Conservation (phyloP, 768 basidiomycete genomes). For the Termitomyces sp. region DNA sequence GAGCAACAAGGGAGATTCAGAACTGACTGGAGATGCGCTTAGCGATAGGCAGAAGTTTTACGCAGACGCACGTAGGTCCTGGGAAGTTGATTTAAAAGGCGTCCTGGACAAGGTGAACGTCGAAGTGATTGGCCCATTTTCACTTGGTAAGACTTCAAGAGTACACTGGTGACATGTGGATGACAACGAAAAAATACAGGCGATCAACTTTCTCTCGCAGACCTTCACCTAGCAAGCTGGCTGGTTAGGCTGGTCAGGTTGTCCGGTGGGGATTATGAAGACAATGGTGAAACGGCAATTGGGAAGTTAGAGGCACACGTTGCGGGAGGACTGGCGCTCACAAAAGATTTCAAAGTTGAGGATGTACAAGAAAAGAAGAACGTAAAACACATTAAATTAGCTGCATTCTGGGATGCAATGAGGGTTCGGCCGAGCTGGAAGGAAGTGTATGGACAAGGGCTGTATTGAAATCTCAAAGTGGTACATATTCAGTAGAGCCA, state of each 20-base stretch:
- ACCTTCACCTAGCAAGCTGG: slow-evolving; percentile 79
- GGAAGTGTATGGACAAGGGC: slow-evolving; percentile 47
- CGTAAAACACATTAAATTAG: slow-evolving; percentile 42
- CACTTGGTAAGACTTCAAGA: slow-evolving; percentile 41
- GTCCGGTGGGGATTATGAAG: slow-evolving; percentile 43
- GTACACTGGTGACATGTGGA: slow-evolving; percentile 31
- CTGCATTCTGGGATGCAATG: slow-evolving; percentile 67
- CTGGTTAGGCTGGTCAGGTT: slow-evolving; percentile 53
- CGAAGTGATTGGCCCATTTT: slow-evolving; percentile 58
- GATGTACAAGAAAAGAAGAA: slow-evolving; percentile 18
- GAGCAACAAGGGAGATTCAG: slow-evolving; percentile 31
- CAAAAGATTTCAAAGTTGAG: slow-evolving; percentile 32
- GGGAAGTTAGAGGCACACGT: slow-evolving; percentile 47
- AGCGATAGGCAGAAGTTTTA: slow-evolving; percentile 45
- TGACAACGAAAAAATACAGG: slow-evolving; percentile 35
- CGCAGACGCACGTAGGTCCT: slow-evolving; percentile 39
- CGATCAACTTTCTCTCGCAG: slow-evolving; percentile 78
- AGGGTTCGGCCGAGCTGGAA: slow-evolving; percentile 66
- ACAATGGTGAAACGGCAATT: slow-evolving; percentile 47
- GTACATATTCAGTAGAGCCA: not conserved
- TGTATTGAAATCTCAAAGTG: slow-evolving; percentile 26
- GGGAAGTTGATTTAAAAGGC: slow-evolving; percentile 44
- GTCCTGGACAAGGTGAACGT: slow-evolving; percentile 43
- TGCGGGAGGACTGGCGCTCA: slow-evolving; percentile 37
- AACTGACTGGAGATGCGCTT: slow-evolving; percentile 34